Base-by-base conservation (phyloP, 768 basidiomycete genomes). In the Serpula lacrymans region DNA sequence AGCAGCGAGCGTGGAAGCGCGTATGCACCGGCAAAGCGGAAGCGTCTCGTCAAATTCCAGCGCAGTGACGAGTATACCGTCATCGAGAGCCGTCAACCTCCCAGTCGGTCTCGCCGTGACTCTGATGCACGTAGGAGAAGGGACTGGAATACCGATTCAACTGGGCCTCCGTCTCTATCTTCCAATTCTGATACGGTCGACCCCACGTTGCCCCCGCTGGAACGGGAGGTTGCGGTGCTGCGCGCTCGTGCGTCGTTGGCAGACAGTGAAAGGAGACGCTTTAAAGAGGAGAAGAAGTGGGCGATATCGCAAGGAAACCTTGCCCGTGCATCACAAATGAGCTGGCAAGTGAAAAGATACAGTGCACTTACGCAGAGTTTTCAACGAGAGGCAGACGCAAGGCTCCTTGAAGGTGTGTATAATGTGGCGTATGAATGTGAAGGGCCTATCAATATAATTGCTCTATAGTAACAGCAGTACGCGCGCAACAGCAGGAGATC, bases 211-310 rank as follows among this genome's bases (percentile, higher is more conserved):
- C 73, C 78, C 16, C 80, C 82, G 6, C 62, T 78, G 24, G 84
- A 88, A 52, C 77, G 84, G 22, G 84, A 88, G 52, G 74, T 89
- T n/a, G 81, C 82, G 23, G 69, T 77, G 11, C 71, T 92, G 16
- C 75, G 87, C 34, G 80, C 86, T 34, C 77, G 85, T 20, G 88
- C 88, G 6, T 82, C 85, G 14, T 62, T 88, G 43, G 88, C 89
- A 18, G 89, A 89, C 50, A 88, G 80, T 45, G 88, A 92, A 62
- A 77, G 85, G 14, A 74, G 89, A 28, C 73, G 87, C 40, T 86
- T 80, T 66, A 86, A 81, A 67, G 89, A 92, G 62, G 89, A 92
- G 62, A 74, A 79, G 49, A 88, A 89, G 58, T 92, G 89, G 89
- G 89, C 89, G 1, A 57, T 82, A 27, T 84, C 84, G 14, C 80